Conservation (phyloP, 1,139 yeast species). For the Pichia sp. region DNA sequence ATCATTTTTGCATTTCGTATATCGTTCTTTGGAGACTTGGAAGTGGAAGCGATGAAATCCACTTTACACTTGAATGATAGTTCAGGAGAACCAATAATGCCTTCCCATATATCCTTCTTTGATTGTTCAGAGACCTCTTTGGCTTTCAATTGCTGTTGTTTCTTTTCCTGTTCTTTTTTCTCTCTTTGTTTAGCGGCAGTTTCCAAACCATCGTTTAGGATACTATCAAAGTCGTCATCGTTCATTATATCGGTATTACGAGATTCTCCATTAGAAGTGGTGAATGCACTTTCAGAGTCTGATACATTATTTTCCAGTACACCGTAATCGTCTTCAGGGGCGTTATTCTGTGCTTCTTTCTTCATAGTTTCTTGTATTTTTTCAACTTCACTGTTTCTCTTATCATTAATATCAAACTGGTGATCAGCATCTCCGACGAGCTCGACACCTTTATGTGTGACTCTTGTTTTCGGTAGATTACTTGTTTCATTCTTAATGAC, state of each 20-base stretch:
- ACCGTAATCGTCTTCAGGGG: no score
- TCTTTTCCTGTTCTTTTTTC: background rate
- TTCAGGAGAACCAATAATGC: conserved; percentile 22
- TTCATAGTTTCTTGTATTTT: conserved; percentile 26
- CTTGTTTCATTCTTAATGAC: conserved; percentile 49
- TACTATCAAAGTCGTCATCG: conserved; percentile 28
- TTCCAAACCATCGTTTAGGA: conserved; percentile 13
- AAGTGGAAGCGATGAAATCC: conserved; percentile 40
- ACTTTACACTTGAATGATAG: conserved; percentile 34
- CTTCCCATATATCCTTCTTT: conserved; percentile 22
- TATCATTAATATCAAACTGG: conserved; percentile 37
- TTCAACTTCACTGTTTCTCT: conserved; percentile 42
- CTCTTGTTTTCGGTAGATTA: conserved; percentile 57
- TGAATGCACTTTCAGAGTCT: no score
- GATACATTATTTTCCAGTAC: no score
- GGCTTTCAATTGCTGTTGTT: no score
- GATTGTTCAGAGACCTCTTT: background rate
- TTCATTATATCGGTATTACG: no score
- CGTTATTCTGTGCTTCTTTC: conserved; percentile 19
- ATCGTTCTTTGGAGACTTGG: conserved; percentile 28
- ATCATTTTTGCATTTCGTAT: conserved; percentile 25
- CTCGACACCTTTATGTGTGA: conserved; percentile 89
- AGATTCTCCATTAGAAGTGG: no score
- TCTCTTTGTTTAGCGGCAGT: background rate
- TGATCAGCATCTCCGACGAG: conserved; percentile 55